Evolutionary conservation across 805 yeast species (phyloP), one percentile per base, ranked within the genome.

Genomic region (Gaillardinia entomophila): DNA sequence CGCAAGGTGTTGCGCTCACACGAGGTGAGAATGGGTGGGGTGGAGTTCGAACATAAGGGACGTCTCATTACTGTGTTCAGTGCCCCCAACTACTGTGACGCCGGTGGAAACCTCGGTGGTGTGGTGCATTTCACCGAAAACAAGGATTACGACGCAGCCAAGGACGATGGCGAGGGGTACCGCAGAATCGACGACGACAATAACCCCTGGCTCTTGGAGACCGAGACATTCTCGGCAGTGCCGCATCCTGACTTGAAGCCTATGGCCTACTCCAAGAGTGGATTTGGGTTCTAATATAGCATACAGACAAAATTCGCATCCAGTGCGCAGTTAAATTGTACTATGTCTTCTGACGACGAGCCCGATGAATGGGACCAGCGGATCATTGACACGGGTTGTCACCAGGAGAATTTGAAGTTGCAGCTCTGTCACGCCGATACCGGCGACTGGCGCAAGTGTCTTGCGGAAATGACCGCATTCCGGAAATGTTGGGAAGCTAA

Each of bases 61-160:
- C 71, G 78, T 43, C 73, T 92, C 32, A 76, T 88, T 33, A 92
- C 99, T 1, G 95, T 92, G n/a, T 92, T 92, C 58, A 81, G 94
- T 57, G 99, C 99, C 1, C 99, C 99, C 23, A 90, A 92, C 57
- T 90, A 90, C 59, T 90, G 97, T 64, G 99, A 92, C 55, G 66
- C 81, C 12, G 88, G 86, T 34, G 95, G 95, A 11, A 92, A 92
- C 58, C 58, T 76, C 43, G 99, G 97, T 33, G 97, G 94, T 7
- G 82, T 83, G 35, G 81, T 92, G 38, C 83, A 88, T 49, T 73
- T 90, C 43, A 60, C 69, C 38, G 68, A 65, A 12, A 67, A 68
- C 36, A 48, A 58, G 6, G 53, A 53, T 8, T 68, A 74, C 41
- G 71, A 66, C 27, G 72, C 68, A 13, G 64, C 65, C 29, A 57